These are phyloP conservation scores for Blastomyces parvus DNA, from an alignment of 2,329 filamentous ascomycete species.

Conservation along the genomic window DNA sequence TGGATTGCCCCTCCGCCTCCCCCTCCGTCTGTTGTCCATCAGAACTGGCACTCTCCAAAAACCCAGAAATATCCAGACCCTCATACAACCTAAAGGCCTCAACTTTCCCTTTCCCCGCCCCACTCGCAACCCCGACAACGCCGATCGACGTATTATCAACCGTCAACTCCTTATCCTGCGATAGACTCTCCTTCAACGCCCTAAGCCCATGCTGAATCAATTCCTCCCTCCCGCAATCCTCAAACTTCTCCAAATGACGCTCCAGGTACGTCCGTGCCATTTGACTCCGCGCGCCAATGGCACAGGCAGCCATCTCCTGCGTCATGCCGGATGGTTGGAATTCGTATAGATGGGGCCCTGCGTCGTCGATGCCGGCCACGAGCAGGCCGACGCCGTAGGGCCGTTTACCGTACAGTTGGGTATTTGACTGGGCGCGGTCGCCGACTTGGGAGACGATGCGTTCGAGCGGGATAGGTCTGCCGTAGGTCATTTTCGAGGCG, in stretches of 20 bases:
- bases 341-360: constrained; percentile 91
- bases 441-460: constrained; percentile 86
- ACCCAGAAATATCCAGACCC: constrained; percentile 72
- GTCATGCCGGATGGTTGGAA: constrained; percentile 96
- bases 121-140: constrained; percentile 57
- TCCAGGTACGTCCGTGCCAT: constrained; percentile 97
- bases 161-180: constrained; percentile 95
- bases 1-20: constrained; percentile 42
- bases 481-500: constrained; percentile 89
- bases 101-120: constrained; percentile 45
- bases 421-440: constrained; percentile 95
- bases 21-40: constrained; percentile 40
- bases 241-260: constrained; percentile 77
- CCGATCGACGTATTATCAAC: constrained; percentile 94
- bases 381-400: constrained; percentile 92
- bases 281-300: constrained; percentile 90
- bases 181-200: constrained; percentile 88
- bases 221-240: constrained; percentile 66
- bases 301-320: constrained; percentile 93
- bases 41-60: constrained; percentile 63
- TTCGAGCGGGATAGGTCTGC: constrained; percentile 81
- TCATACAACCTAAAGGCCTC: constrained; percentile 89
- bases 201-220: constrained; percentile 81
- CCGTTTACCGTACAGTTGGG: constrained; percentile 91
- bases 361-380: constrained; percentile 86